phyloP scores from a whole-genome alignment of 2,329 filamentous ascomycete species.

The Aspergillus caelatus region DNA sequence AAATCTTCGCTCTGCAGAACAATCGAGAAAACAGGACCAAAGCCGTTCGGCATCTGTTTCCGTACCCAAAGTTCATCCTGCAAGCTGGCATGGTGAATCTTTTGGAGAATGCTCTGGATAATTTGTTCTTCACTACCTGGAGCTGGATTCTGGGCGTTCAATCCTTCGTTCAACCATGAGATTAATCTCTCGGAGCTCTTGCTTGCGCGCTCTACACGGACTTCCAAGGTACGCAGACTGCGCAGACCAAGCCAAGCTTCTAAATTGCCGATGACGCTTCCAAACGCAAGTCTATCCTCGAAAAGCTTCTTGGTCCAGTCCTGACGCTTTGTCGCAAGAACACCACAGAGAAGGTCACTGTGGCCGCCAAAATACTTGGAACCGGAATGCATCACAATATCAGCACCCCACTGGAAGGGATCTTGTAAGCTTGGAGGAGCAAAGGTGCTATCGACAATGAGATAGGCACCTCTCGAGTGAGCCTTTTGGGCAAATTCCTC shows the following conservation, averaged over 20 bases:
- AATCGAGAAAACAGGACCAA: constrained; percentile 83
- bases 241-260: constrained; percentile 92
- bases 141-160: constrained; percentile 42
- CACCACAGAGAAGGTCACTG: constrained; percentile 88
- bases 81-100: constrained; percentile 76
- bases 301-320: constrained; percentile 65
- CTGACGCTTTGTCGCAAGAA: constrained; percentile 66
- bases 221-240: constrained; percentile 79
- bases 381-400: constrained; percentile 87
- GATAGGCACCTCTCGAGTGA: constrained; percentile 69
- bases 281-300: constrained; percentile 74
- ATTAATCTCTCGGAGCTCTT: constrained; percentile 71
- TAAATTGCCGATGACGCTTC: constrained; percentile 82
- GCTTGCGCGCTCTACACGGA: constrained; percentile 78
- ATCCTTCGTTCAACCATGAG: constrained; percentile 64
- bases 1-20: constrained; percentile 60
- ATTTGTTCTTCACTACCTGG: constrained; percentile 44
- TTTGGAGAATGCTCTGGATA: constrained; percentile 59
- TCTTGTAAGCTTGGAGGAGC: constrained; percentile 87
- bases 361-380: constrained; percentile 98
- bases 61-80: constrained; percentile 76
- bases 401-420: constrained; percentile 78
- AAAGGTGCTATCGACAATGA: constrained; percentile 90
- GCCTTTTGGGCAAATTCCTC: constrained; percentile 72
- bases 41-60: constrained; percentile 88